Conservation (phyloP, 345 rosid genomes). For the Acer campestre region DNA sequence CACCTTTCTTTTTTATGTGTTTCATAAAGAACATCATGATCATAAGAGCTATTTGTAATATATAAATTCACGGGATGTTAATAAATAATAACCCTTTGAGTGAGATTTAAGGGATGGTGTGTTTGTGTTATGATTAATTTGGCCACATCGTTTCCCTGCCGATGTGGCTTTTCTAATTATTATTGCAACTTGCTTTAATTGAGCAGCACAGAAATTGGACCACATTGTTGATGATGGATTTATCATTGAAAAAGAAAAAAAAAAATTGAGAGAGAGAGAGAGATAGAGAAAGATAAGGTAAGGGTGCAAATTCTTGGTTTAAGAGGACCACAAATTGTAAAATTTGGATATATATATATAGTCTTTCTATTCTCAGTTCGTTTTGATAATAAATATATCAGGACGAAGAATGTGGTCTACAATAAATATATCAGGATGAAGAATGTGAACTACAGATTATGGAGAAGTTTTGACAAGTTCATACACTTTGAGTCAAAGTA, state of each 20-base stretch:
- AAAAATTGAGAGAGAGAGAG: neutral
- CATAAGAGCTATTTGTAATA: neutral
- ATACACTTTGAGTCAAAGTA: too few species aligned
- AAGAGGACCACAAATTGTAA: neutral
- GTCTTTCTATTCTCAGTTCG: too few species aligned
- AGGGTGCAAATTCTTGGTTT: neutral
- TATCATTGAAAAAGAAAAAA: too few species aligned
- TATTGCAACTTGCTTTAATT: neutral
- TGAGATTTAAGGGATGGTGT: slow-evolving; percentile 2
- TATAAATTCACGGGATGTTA: neutral
- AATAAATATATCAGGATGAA: too few species aligned
- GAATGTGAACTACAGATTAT: too few species aligned
- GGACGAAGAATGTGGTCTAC: too few species aligned
- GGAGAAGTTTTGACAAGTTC: too few species aligned
- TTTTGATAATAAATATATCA: too few species aligned
- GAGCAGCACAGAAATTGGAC: neutral
- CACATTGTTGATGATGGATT: neutral
- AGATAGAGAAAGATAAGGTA: too few species aligned
- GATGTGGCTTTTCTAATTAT: neutral
- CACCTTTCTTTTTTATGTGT: neutral
- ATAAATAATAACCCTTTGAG: slow-evolving; percentile 4
- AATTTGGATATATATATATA: neutral
- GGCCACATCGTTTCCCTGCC: neutral
- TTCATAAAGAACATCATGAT: slow-evolving; percentile 1
- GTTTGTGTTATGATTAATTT: neutral